Base-by-base conservation (phyloP, 257 asterid genomes). In the Scutellaria baicalensis region DNA sequence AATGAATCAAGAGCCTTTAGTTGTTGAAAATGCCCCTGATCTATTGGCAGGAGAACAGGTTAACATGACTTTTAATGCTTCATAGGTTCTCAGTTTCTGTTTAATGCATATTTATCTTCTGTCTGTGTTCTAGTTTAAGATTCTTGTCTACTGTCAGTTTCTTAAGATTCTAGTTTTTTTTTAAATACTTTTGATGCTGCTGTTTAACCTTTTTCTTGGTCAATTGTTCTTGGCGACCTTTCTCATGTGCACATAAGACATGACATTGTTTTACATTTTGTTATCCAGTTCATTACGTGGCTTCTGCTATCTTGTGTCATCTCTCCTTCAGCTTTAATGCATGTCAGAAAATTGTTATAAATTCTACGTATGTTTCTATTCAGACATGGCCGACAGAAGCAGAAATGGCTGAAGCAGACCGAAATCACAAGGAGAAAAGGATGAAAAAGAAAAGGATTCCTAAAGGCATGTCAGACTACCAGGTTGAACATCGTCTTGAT, bases 301-400 rank as follows among this genome's bases (percentile, higher is more conserved):
- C 58, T 65, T 67, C 54, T 67, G 59, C 40, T 9, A 48, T 35
- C 57, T 56, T 35, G 9, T 69, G 58, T 61, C n/a, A n/a, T n/a
- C 31, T 43, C 49, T 42, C 21, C 67, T 23, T 74, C 43, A 27
- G 59, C 59, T 66, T 18, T 64, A 7, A 45, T 12, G 74, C 40
- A 56, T 64, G 36, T 54, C 17, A 1, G 43, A 62, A 63, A 39
- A 31, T 64, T 59, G 42, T 58, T 65, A 50, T 57, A 31, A 47
- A 66, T 23, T 35, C 31, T 79, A 79, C 65, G 68, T 54, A 27
- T 43, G 66, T 21, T 59, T 77, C 54, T 49, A 36, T 78, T 57
- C 85, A 94, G 99, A 94, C 97, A 55, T 94, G 96, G 97, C 99
- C 99, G 3, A 91, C 99, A 12, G 97, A 88, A 79, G 97, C 84